Conservation (phyloP, 495 filamentous ascomycete genomes). For the Penicillium arizonense region DNA sequence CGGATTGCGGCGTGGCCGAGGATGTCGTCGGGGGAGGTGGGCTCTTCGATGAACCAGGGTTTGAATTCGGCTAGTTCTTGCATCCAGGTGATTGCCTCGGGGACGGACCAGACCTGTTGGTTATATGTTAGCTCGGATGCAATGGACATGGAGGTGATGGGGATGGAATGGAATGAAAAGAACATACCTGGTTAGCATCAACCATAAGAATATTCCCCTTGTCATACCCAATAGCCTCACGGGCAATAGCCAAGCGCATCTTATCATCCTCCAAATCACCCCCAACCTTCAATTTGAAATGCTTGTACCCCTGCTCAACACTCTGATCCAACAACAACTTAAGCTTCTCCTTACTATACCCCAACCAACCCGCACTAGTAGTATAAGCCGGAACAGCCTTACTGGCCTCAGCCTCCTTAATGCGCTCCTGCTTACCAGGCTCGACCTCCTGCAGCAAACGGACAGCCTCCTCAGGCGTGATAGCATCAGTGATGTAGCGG, state of each 20-base stretch:
- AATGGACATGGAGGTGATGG: background rate
- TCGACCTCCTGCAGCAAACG: conserved; percentile 62
- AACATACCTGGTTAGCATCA: conserved; percentile 79
- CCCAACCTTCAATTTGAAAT: conserved; percentile 95
- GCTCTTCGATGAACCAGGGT: conserved; percentile 98
- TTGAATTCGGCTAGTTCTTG: conserved; percentile 75
- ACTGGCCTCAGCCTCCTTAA: conserved; percentile 66
- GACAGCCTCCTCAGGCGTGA: conserved; percentile 82
- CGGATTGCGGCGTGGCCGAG: conserved; percentile 83
- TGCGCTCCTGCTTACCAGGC: conserved; percentile 60
- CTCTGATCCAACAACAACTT: conserved; percentile 68
- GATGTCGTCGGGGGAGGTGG: conserved; percentile 91
- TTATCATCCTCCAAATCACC: conserved; percentile 67
- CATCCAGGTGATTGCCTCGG: conserved; percentile 90
- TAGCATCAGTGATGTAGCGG: conserved; percentile 89
- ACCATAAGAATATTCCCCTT: conserved; percentile 88
- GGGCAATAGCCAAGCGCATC: conserved; percentile 66
- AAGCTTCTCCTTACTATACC: conserved; percentile 88
- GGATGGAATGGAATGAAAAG: background rate
- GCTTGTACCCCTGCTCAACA: conserved; percentile 69
- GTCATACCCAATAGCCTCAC: conserved; percentile 83
- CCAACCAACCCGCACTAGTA: conserved; percentile 89
- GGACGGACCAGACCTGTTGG: conserved; percentile 75
- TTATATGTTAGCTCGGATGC: background rate
- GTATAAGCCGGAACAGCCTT: conserved; percentile 87